Evolutionary conservation across 1,284 basidiomycete species (phyloP).

Genomic region (Pisolithus thermaeus): DNA sequence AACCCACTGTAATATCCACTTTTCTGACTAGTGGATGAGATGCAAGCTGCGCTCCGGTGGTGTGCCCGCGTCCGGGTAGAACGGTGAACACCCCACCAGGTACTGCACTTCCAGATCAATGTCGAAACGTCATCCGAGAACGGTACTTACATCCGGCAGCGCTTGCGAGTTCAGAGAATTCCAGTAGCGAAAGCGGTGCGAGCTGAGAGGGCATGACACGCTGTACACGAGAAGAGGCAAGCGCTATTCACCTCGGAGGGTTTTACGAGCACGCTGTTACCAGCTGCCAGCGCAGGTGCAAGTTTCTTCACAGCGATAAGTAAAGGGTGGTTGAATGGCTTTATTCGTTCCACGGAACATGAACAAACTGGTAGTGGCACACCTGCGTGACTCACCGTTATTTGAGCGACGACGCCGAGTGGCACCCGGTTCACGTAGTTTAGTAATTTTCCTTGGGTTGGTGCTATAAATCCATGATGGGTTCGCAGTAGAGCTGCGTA

Average conservation of each 20-base stretch:
- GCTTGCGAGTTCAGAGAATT: constrained; percentile 61
- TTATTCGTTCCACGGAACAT: constrained; percentile 4
- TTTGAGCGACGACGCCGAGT: constrained; percentile 78
- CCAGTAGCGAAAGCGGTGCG: constrained; percentile 72
- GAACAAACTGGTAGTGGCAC: constrained; percentile 10
- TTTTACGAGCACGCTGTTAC: constrained; percentile 79
- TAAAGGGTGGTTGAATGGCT: constrained; percentile 83
- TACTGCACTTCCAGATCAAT: constrained; percentile 36
- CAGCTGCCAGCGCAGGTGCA: constrained; percentile 77
- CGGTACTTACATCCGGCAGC: constrained; percentile 55
- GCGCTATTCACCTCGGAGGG: constrained; percentile 62
- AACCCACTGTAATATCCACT: constrained; percentile 72
- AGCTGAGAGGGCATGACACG: constrained; percentile 35
- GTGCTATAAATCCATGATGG: constrained; percentile 62
- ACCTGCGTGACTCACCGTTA: constrained; percentile 48
- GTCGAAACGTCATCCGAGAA: background rate
- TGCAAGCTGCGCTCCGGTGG: constrained; percentile 59
- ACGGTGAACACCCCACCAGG: constrained; percentile 71
- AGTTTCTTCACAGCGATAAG: constrained; percentile 84
- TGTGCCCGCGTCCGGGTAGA: constrained; percentile 62
- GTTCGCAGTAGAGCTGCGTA: constrained; percentile 70
- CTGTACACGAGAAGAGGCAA: background rate
- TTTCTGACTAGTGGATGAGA: constrained; percentile 64
- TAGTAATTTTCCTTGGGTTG: constrained; percentile 69
- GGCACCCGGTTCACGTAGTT: constrained; percentile 77